Evolutionary conservation across 768 basidiomycete species (phyloP), one percentile per base, ranked within the genome.

Genomic region (Rubroboletus satanas): DNA sequence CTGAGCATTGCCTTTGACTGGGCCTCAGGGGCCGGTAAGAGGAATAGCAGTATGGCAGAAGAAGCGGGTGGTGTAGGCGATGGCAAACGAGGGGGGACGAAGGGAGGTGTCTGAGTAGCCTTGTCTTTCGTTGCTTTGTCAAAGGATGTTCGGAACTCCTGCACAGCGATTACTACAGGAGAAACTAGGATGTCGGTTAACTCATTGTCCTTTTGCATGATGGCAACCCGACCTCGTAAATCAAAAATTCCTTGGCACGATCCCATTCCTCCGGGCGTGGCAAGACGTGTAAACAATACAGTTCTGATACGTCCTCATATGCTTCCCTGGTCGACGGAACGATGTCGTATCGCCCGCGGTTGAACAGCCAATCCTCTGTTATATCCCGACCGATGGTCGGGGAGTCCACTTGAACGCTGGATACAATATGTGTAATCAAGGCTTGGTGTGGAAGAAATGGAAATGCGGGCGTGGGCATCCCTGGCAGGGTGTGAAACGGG

Each of bases 221-320:
- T 17, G 77, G 61, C 28, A 93, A 74, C 63, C 91, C 88, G 23
- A 74, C 74, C 65, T 93, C 90, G 59, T 87, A 88, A 37, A 80
- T 75, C 54, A 93, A 65, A 65, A 91, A 92, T 59, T 90, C 88
- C 49, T 74, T 77, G 15, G 85, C 88, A 62, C 90, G 89, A 18
- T 84, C 83, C 90, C 90, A 93, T 63, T 90, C 84, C 45, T 81
- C 82, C 28, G 93, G 66, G 45, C 81, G 81, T 0, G 90, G 87
- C 35, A 93, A 70, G 35, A 93, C 72, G 54, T 85, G 83, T 15
- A 91, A 73, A 61, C 83, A 84, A 69, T 93, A 93, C 11, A 90
- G 68, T 59, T 91, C 89, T 44, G 93, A 64, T 10, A 90, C 79
- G 64, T 87, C 89, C 51, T 81, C 81, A 60, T 93, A 92, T 17